Percentiles rank a stretch among this genome's conserved stretches.
Evolutionary conservation across 1,139 yeast genomes (phyloP).

Genomic region (Hansenula lynferdii): DNA sequence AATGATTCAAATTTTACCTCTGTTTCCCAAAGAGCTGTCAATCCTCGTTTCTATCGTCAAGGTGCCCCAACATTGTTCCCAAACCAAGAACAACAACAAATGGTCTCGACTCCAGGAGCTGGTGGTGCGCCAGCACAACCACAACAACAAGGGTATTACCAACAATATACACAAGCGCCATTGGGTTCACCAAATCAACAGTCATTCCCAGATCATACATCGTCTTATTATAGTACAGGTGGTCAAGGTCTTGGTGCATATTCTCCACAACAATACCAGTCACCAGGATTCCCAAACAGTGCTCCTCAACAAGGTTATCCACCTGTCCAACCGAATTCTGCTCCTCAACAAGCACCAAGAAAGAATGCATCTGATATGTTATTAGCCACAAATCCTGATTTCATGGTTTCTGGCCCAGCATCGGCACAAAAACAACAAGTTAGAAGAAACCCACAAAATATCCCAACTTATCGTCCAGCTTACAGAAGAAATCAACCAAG

Average conservation of each 20-base stretch:
- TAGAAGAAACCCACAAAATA: slow-evolving; percentile 19
- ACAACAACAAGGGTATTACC: too few relatives aligned
- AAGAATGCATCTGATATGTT: slow-evolving; percentile 42
- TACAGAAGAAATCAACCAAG: slow-evolving; percentile 30
- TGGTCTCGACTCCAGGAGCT: slow-evolving; percentile 1
- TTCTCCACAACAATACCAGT: slow-evolving; percentile 2
- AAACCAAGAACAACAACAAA: slow-evolving; percentile 5
- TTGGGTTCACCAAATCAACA: slow-evolving; percentile 1
- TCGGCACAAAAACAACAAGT: slow-evolving; percentile 16
- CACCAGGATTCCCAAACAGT: neutral
- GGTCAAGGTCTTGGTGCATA: neutral
- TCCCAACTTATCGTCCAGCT: slow-evolving; percentile 28
- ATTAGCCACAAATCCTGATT: slow-evolving; percentile 50
- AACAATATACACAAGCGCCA: too few relatives aligned
- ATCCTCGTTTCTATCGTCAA: slow-evolving; percentile 44
- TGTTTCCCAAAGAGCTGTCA: slow-evolving; percentile 72
- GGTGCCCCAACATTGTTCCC: slow-evolving; percentile 19
- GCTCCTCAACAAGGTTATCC: slow-evolving; percentile 1
- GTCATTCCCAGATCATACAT: neutral
- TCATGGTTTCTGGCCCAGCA: slow-evolving; percentile 33
- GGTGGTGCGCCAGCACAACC: too few relatives aligned
- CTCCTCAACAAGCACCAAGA: slow-evolving; percentile 13
- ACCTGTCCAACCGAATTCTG: neutral
- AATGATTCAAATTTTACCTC: slow-evolving; percentile 65
- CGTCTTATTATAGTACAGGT: neutral